Evolutionary conservation across 768 basidiomycete genomes (phyloP).

Genomic region (Boletus reticuloceps): DNA sequence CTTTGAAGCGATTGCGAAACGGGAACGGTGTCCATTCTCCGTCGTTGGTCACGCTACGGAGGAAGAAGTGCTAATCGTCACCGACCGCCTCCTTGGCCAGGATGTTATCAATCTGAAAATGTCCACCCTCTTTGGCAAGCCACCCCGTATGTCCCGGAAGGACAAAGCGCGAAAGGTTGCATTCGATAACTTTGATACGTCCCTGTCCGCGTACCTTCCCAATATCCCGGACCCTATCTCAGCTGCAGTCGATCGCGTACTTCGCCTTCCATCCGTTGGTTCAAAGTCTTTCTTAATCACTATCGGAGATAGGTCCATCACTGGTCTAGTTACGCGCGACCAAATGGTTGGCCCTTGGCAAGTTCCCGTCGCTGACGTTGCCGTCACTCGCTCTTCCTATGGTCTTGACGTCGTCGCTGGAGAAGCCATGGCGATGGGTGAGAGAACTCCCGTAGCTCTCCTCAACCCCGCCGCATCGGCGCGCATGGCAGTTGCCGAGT

Average conservation of each 20-base stretch:
- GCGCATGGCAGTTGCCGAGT: constrained; percentile 93
- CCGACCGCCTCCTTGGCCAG: constrained; percentile 74
- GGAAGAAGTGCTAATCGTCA: constrained; percentile 82
- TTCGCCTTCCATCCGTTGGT: constrained; percentile 88
- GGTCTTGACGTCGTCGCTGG: constrained; percentile 83
- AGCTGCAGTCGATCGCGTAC: constrained; percentile 73
- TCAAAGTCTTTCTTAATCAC: constrained; percentile 99
- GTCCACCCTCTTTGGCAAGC: constrained; percentile 95
- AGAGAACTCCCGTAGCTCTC: constrained; percentile 90
- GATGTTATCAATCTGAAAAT: constrained; percentile 89
- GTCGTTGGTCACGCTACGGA: constrained; percentile 86
- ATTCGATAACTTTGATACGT: constrained; percentile 63
- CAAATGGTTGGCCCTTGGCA: constrained; percentile 99
- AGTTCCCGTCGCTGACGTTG: constrained; percentile 95
- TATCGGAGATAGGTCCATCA: constrained; percentile 93
- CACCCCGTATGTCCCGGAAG: constrained; percentile 83
- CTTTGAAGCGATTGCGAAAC: constrained; percentile 75
- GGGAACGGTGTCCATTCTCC: constrained; percentile 93
- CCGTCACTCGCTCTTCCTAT: constrained; percentile 92
- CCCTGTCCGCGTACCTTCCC: constrained; percentile 68
- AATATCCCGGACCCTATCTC: constrained; percentile 46
- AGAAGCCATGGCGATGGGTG: constrained; percentile 99
- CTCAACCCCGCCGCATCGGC: constrained; percentile 88
- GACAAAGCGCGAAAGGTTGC: constrained; percentile 48
- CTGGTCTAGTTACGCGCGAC: constrained; percentile 91